Conservation (phyloP, 495 filamentous ascomycete genomes). For the Penicillium malachiteum region DNA sequence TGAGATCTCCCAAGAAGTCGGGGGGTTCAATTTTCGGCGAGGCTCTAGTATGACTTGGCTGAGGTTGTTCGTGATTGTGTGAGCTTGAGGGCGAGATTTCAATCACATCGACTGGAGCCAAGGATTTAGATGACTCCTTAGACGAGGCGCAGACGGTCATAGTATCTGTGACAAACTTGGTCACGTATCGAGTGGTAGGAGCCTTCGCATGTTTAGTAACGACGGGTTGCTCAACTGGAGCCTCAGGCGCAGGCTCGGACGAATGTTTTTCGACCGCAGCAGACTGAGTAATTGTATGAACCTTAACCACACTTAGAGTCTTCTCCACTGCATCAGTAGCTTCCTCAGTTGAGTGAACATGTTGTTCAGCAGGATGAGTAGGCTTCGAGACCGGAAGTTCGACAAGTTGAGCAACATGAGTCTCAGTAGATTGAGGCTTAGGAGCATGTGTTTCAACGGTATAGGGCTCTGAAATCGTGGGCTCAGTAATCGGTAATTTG, state of each 20-base stretch:
- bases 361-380: background rate
- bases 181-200: conserved; percentile 11
- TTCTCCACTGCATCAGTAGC: background rate
- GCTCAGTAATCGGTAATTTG: background rate
- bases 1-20: background rate
- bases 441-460: background rate
- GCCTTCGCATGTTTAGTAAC: background rate
- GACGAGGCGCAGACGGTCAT: conserved; percentile 14
- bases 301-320: conserved; percentile 5
- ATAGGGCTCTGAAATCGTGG: background rate
- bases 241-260: background rate
- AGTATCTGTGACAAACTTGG: conserved; percentile 15
- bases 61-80: background rate
- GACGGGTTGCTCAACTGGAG: background rate
- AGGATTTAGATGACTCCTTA: background rate
- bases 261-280: background rate
- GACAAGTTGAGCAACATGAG: background rate
- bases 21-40: background rate
- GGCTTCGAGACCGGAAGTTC: background rate
- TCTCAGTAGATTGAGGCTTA: background rate
- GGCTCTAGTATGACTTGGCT: background rate
- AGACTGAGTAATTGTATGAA: conserved; percentile 1
- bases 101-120: background rate
- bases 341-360: background rate
- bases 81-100: background rate